Base-by-base conservation (phyloP, 495 filamentous ascomycete species). In the Hypomontagnella monticulosa region DNA sequence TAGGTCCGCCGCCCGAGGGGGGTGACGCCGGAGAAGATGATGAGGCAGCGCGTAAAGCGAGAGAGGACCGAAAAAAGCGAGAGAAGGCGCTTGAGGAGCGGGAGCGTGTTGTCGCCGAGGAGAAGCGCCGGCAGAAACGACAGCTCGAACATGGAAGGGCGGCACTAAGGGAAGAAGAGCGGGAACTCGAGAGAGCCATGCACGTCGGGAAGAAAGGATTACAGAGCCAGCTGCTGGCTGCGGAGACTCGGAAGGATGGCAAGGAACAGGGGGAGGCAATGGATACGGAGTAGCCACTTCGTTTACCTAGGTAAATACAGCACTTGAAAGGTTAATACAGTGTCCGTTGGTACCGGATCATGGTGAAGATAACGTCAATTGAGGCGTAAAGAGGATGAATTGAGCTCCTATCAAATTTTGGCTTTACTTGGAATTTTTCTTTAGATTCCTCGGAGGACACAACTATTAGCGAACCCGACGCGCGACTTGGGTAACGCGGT, bases 171-270 rank as follows among this genome's bases (percentile, higher is more conserved):
- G 91, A 94, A 74, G 91, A 90, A 51, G 91, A 95, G 74, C 81
- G 83, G 40, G 91, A 97, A 72, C 75, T 97, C 30, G 85, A 93
- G 68, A 82, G 84, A 61, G 93, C 93, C 11, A 92, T 94, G 89
- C 86, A 80, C 32, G 81, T 95, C 14, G 82, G 83, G 15, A 94
- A 91, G 74, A 87, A 85, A 53, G 91, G 92, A 15, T 66, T 94
- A 37, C 81, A 84, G 36, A 86, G 85, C 37, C 86, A 93, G 71
- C 75, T 93, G 61, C n/a, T 72, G 20, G 63, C 71, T n/a, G 66
- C 50, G 12, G 63, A 70, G 37, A 61, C 54, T 38, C 4, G 51
- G 10, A 47, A 41, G 23, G 53, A 48, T 37, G 50, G 37, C 23
- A n/a, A n/a, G n/a, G n/a, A n/a, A n/a, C 23, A 27, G 23, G 23